Evolutionary conservation across 208 protist species (phyloP).

Genomic region (Trypanosoma avium): DNA sequence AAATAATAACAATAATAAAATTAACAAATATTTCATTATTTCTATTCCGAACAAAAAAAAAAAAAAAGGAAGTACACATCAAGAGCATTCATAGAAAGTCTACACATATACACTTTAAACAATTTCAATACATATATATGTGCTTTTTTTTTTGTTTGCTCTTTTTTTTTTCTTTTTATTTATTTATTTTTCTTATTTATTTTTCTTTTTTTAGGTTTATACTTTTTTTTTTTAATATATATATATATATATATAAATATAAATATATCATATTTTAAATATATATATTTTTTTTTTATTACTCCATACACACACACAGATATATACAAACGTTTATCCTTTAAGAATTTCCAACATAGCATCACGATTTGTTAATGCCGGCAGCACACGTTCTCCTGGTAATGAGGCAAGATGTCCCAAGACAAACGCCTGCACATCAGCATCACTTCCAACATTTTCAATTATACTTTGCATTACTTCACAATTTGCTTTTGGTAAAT

Average conservation of each 20-base stretch:
- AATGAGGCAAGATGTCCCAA: slow-evolving; percentile 32
- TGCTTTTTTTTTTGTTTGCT: slow-evolving; percentile 1
- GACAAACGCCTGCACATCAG: slow-evolving; percentile 38
- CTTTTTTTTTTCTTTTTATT: slow-evolving; percentile 14
- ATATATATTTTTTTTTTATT: no score
- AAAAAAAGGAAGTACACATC: not conserved
- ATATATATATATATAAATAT: not conserved
- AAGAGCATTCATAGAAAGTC: slow-evolving; percentile 6
- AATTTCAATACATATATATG: not conserved
- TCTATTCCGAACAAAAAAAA: not conserved
- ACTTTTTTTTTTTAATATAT: not conserved
- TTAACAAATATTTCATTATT: not conserved
- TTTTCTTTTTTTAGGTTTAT: not conserved
- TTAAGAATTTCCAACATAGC: slow-evolving; percentile 31
- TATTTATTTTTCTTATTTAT: no score
- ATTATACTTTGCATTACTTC: slow-evolving; percentile 69
- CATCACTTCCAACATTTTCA: slow-evolving; percentile 37
- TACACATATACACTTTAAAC: no score
- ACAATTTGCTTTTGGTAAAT: slow-evolving; percentile 38
- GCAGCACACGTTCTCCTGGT: slow-evolving; percentile 45
- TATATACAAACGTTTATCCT: not conserved
- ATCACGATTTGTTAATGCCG: slow-evolving; percentile 31
- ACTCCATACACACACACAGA: no score
- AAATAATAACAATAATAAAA: no score
- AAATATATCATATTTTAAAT: not conserved